Conservation (phyloP, 257 asterid genomes). For the Pogostemon cablin region DNA sequence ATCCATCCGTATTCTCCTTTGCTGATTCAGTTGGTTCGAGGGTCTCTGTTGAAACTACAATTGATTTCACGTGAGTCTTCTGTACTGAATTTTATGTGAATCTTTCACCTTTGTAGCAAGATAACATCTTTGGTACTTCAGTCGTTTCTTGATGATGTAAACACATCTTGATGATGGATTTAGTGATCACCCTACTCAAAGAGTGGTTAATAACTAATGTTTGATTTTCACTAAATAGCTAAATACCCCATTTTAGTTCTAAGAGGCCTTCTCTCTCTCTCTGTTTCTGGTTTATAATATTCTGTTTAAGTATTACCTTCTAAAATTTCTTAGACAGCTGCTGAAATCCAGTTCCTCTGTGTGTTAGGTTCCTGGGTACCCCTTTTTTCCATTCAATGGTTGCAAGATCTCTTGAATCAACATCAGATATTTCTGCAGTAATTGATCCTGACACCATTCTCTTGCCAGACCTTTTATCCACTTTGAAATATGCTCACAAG, state of each 20-base stretch:
- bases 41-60: slow-evolving; percentile 68
- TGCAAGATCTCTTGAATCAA: slow-evolving; percentile 73
- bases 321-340: slow-evolving; percentile 16
- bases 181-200: neutral
- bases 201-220: neutral
- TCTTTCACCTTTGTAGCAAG: neutral
- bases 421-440: slow-evolving; percentile 71
- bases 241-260: no score
- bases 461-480: slow-evolving; percentile 64
- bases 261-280: no score
- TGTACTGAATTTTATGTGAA: neutral
- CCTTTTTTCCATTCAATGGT: slow-evolving; percentile 95
- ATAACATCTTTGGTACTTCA: neutral
- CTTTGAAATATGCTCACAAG: slow-evolving; percentile 64
- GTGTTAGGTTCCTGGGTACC: slow-evolving; percentile 71
- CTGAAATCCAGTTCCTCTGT: slow-evolving; percentile 15
- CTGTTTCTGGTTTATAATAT: neutral
- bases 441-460: slow-evolving; percentile 80
- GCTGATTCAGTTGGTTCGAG: slow-evolving; percentile 62
- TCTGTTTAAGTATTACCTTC: neutral
- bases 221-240: neutral
- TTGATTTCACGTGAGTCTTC: slow-evolving; percentile 86
- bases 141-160: neutral
- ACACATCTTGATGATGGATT: neutral
- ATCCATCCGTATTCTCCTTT: slow-evolving; percentile 71